Evolutionary conservation across 2,329 filamentous ascomycete species (phyloP).

Genomic region (Penicillium frequentans): DNA sequence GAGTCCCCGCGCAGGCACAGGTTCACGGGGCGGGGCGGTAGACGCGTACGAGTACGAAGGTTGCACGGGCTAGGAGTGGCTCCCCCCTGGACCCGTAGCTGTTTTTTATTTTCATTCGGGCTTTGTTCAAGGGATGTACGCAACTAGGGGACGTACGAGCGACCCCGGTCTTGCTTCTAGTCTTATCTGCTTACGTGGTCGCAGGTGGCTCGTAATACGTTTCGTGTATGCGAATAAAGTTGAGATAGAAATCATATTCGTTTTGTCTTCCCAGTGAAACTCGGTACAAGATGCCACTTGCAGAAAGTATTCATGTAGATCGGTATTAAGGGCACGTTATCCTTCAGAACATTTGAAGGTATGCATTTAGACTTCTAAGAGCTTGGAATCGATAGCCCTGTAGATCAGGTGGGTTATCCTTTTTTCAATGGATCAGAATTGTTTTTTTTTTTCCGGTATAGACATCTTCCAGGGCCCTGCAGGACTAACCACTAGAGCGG

Average conservation of each 20-base stretch:
- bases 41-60: conserved; percentile 23
- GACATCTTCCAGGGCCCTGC: not conserved
- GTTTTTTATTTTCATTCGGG: not conserved
- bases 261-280: not conserved
- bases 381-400: not conserved
- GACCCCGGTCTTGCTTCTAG: not conserved
- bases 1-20: conserved; percentile 12
- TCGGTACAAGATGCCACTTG: not conserved
- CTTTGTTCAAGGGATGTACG: not conserved
- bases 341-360: not conserved
- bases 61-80: conserved; percentile 11
- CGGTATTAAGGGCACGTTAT: not conserved
- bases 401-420: not conserved
- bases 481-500: not conserved
- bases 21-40: conserved; percentile 21
- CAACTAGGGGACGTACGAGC: not conserved
- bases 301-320: not conserved
- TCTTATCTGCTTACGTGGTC: not conserved
- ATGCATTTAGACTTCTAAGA: not conserved
- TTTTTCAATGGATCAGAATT: not conserved
- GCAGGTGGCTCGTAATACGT: not conserved
- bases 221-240: not conserved
- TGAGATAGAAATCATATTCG: not conserved
- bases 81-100: conserved; percentile 6
- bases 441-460: not conserved